Evolutionary conservation across 208 protist genomes (phyloP).

Genomic region (Trypanosoma platydactyli): DNA sequence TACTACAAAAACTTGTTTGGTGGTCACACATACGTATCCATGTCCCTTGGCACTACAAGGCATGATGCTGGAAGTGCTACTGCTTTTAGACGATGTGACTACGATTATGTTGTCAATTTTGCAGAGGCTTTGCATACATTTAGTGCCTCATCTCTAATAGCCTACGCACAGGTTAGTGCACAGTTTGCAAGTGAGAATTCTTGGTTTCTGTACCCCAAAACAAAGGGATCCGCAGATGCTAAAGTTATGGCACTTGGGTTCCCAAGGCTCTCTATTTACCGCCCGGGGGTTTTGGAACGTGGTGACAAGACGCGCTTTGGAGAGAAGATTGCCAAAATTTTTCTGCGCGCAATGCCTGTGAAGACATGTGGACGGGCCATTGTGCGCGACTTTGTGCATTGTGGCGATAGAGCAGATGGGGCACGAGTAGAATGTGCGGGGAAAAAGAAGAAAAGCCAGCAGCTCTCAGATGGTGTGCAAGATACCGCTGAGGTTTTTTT

Average conservation of each 20-base stretch:
- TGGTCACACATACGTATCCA: conserved; percentile 61
- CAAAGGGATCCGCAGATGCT: conserved; percentile 64
- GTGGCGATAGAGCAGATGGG: conserved; percentile 5
- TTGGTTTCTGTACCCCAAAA: conserved; percentile 70
- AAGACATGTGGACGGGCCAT: conserved; percentile 50
- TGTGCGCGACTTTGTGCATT: conserved; percentile 38
- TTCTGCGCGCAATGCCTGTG: conserved; percentile 49
- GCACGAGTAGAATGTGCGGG: conserved; percentile 9
- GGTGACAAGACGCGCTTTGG: conserved; percentile 46
- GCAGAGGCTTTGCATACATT: conserved; percentile 55
- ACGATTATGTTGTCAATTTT: conserved; percentile 73
- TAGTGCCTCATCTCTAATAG: conserved; percentile 40
- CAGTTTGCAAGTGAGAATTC: conserved; percentile 47
- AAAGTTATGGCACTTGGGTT: conserved; percentile 49
- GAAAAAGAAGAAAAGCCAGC: conserved; percentile 14
- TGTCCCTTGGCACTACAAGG: conserved; percentile 82
- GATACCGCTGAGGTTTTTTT: conserved; percentile 12
- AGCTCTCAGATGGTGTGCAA: background rate
- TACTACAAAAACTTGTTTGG: conserved; percentile 49
- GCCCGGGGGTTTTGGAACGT: conserved; percentile 62
- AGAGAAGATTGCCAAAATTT: conserved; percentile 46
- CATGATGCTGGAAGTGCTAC: conserved; percentile 71
- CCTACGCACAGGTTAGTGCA: conserved; percentile 54
- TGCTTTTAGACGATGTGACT: conserved; percentile 68
- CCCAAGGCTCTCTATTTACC: conserved; percentile 47